phyloP scores from a whole-genome alignment of 139 green algal species.

The Tetradesmus obliquus region DNA sequence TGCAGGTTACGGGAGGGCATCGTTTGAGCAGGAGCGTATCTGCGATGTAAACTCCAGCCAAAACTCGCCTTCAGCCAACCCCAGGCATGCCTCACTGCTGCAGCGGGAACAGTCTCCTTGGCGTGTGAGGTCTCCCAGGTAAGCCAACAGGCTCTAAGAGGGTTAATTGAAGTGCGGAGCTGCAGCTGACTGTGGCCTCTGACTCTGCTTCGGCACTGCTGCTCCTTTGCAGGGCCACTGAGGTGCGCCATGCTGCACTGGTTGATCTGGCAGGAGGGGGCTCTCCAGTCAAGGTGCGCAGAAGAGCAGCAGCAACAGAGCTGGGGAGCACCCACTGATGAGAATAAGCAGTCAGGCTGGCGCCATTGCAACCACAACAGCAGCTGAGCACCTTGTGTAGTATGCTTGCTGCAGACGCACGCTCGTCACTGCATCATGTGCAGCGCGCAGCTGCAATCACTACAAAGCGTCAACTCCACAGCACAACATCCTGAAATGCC shows the following conservation, averaged over 20 bases:
- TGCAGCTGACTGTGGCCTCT: neutral
- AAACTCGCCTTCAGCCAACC: neutral
- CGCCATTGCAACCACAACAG: neutral
- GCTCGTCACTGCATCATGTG: neutral
- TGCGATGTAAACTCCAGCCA: neutral
- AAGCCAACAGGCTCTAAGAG: neutral
- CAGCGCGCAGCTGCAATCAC: neutral
- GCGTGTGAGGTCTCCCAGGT: slow-evolving; percentile 17
- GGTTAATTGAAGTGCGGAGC: neutral
- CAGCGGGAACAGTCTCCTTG: slow-evolving; percentile 21
- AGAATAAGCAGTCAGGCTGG: neutral
- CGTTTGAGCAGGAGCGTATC: neutral
- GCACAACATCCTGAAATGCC: too few species aligned
- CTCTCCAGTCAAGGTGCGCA: slow-evolving; percentile 26
- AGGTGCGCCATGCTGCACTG: slow-evolving; percentile 14
- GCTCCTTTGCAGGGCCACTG: slow-evolving; percentile 14
- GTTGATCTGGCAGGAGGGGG: neutral
- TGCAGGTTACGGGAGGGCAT: neutral
- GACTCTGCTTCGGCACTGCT: neutral
- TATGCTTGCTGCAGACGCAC: neutral
- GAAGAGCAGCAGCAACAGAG: neutral
- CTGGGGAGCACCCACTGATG: neutral
- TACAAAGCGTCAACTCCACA: neutral
- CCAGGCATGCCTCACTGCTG: slow-evolving; percentile 20
- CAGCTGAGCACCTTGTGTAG: neutral